Base-by-base conservation (phyloP, 371 early-diverging fungal species). In the Saksenaea vasiformis region DNA sequence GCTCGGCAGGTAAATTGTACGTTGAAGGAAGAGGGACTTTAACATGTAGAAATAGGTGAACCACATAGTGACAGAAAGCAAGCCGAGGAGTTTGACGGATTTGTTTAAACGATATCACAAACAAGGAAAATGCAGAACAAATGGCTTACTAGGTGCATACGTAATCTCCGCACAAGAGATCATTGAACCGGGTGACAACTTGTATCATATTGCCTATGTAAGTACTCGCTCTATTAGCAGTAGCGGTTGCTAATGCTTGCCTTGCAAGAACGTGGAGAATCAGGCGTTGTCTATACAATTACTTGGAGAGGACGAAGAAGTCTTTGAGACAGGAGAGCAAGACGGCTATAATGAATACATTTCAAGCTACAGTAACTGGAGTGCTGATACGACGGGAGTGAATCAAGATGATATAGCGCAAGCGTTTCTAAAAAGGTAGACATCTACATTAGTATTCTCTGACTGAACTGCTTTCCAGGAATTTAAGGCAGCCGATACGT, bases 281-380 rank as follows among this genome's bases (percentile, higher is more conserved):
- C 69, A 76, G 51, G 74, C 86, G 17, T 76, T 95, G 72, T 87
- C 93, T 4, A 86, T 95, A 31, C 93, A 93, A 72, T 70, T 94
- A 55, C 71, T 96, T 43, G 83, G 85, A 54, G 89, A 90, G 64
- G 90, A 93, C 54, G 95, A 95, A 61, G 81, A 88, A 79, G 75
- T 36, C 7, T 47, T 47, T 17, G 51, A 47, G 22, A 19, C 51
- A 8, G 51, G 24, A 22, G 82, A 86, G 41, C 93, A 94, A 65
- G 93, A 93, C 68, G 85, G 84, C 38, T 97, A 96, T 91, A 89
- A 91, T 19, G 83, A 91, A 64, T 97, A 96, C 58, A 89, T 97
- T 24, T 90, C 92, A 61, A 89, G 89, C 54, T 97, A 92, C 65
- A 89, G 95, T 39, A 72, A 86, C 55, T 74, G 88, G 72, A 87